Evolutionary conservation across 805 yeast genomes (phyloP).

Genomic region (Saccharomycopsis sp.): DNA sequence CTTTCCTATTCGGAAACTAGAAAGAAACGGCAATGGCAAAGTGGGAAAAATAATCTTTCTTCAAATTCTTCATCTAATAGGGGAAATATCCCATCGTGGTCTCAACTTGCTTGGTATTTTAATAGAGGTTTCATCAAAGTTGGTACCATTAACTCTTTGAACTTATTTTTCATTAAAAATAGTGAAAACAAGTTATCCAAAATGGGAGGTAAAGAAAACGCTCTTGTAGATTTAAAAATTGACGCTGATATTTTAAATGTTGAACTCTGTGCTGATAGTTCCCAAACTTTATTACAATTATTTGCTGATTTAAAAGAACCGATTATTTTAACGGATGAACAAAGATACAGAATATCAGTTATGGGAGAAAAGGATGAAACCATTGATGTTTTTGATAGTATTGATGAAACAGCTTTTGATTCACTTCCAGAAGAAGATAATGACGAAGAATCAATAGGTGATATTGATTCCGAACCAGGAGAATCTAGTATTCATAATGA

Average conservation of each 20-base stretch:
- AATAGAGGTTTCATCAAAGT: conserved; percentile 44
- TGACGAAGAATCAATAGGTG: too few species aligned
- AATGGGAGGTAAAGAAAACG: conserved; percentile 18
- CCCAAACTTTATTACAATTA: conserved; percentile 58
- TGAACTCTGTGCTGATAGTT: conserved; percentile 76
- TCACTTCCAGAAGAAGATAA: not conserved
- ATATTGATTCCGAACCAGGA: not conserved
- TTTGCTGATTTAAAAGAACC: conserved; percentile 67
- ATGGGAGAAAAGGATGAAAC: not conserved
- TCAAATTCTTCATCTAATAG: not conserved
- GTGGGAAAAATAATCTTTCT: not conserved
- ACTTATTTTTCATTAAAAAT: conserved; percentile 13
- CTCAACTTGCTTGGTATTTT: conserved; percentile 31
- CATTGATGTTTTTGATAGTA: conserved; percentile 24
- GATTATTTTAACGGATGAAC: conserved; percentile 44
- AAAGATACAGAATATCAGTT: conserved; percentile 43
- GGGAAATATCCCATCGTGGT: conserved; percentile 26
- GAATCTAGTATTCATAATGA: not conserved
- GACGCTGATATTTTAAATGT: conserved; percentile 38
- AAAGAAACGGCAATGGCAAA: conserved; percentile 11
- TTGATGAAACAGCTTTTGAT: conserved; percentile 26
- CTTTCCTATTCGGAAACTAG: conserved; percentile 22
- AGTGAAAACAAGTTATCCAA: conserved; percentile 11
- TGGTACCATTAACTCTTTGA: conserved; percentile 30
- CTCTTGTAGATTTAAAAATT: conserved; percentile 35